Base-by-base conservation (phyloP, 2,329 filamentous ascomycete species). In the Talaromyces piceae region DNA sequence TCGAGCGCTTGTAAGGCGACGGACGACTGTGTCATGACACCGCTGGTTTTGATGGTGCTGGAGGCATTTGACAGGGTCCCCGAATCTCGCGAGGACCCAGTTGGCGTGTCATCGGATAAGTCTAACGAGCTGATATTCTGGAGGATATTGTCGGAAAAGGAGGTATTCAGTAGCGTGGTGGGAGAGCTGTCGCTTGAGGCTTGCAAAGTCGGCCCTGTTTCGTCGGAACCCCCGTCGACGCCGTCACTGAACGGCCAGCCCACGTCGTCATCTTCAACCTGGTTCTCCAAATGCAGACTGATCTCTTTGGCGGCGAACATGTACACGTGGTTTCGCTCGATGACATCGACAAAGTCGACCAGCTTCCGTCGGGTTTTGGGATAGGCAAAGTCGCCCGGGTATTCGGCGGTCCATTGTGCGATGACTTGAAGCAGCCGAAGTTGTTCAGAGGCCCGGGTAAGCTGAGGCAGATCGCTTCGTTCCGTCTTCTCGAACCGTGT, bases 311-410 rank as follows among this genome's bases (percentile, higher is more conserved):
- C 87, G 3, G 91, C 88, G 16, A 88, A 83, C 18, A 87, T 83
- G 67, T 94, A 95, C 47, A 94, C 86, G 8, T 88, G 84, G 56
- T 88, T 87, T 4, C 79, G 80, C 20, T 87, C 80, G n/a, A 97
- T 73, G 37, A 84, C 79, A 16, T 75, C 71, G 30, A 95, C 84
- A 61, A 98, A 93, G 22, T 83, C 82, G 46, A 85, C 81, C 33
- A 96, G 74, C 27, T 80, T 82, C 57, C 79, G 81, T 57, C 84
- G 82, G 2, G 89, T 94, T 20, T 78, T 78, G 1, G 85, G 79
- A 55, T 86, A 83, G 1, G 90, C 90, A 74, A 97, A 95, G 67
- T 98, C 93, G 13, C 90, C 91, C 0, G 93, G 91, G 67, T 97
- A 97, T 41, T 84, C 76, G 13, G 85, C 83, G 1, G 95, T 85